These are phyloP conservation scores for Cenchrus fungigraminus DNA, from an alignment of 176 grass and related monocot species.

Conservation along the genomic window DNA sequence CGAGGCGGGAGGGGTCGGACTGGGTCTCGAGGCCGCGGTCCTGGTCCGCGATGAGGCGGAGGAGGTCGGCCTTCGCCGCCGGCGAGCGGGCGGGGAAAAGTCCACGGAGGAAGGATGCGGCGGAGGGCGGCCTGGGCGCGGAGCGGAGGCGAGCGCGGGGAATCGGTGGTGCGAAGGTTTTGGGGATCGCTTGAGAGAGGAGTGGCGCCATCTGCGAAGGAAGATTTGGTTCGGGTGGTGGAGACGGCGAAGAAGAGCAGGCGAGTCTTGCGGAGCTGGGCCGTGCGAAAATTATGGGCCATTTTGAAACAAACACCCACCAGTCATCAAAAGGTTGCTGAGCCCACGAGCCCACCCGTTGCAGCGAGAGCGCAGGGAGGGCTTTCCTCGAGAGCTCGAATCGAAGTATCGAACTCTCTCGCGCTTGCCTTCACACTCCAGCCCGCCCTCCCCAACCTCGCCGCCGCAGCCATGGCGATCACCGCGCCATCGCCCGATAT, in stretches of 20 bases:
- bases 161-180: constrained; percentile 29
- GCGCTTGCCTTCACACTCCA: constrained; percentile 9
- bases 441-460: not conserved
- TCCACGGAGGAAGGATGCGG: constrained; percentile 39
- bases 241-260: not conserved
- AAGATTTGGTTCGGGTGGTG: constrained; percentile 53
- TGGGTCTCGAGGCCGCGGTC: constrained; percentile 74
- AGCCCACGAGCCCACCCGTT: too few species aligned
- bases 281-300: too few species aligned
- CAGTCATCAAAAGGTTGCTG: too few species aligned
- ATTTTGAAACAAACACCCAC: too few species aligned
- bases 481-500: constrained; percentile 60
- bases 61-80: constrained; percentile 66
- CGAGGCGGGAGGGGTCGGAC: constrained; percentile 60
- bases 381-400: not conserved
- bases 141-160: constrained; percentile 23
- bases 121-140: constrained; percentile 30
- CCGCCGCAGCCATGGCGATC: constrained; percentile 59
- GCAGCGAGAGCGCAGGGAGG: too few species aligned
- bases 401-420: constrained; percentile 33
- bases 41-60: constrained; percentile 80
- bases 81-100: constrained; percentile 51
- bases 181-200: constrained; percentile 14
- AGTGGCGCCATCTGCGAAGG: constrained; percentile 51
- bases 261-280: too few species aligned